Evolutionary conservation across 805 yeast genomes (phyloP).

Genomic region (Metschnikowia drakensbergensis): DNA sequence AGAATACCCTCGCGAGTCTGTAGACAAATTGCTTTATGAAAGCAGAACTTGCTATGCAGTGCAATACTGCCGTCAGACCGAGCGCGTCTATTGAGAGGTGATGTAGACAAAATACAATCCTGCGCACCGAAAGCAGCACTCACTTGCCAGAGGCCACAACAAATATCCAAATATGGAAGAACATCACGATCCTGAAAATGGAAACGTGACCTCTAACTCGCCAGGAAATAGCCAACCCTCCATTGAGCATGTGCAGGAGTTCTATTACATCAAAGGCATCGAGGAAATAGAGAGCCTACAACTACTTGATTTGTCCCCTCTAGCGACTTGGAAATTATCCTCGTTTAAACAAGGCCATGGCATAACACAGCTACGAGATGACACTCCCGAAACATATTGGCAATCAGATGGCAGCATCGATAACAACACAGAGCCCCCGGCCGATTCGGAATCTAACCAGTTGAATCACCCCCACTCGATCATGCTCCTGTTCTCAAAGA

Average conservation of each 20-base stretch:
- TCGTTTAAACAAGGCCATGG: slow-evolving; percentile 73
- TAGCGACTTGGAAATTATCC: slow-evolving; percentile 83
- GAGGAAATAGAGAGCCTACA: slow-evolving; percentile 55
- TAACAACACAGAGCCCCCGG: slow-evolving; percentile 19
- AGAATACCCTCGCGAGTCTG: not conserved
- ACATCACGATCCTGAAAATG: not conserved
- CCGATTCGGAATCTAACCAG: slow-evolving; percentile 29
- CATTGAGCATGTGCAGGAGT: slow-evolving; percentile 38
- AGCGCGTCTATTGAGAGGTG: not conserved
- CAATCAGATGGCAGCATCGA: slow-evolving; percentile 80
- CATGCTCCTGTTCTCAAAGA: slow-evolving; percentile 74
- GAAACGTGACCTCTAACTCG: not conserved
- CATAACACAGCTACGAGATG: slow-evolving; percentile 66
- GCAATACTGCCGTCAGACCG: not conserved
- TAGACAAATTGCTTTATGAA: not conserved
- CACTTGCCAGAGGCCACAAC: not conserved
- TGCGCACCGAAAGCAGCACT: not conserved
- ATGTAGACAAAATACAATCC: not conserved
- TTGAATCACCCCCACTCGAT: slow-evolving; percentile 74
- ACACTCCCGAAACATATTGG: slow-evolving; percentile 75
- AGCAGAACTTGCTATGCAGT: no score
- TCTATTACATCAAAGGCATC: slow-evolving; percentile 44
- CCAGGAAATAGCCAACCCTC: slow-evolving; percentile 25
- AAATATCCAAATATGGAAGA: not conserved
- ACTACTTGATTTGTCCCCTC: slow-evolving; percentile 68